These are phyloP conservation scores for Cnidoscolus chayamansa DNA, from an alignment of 441 rosid genomes.

Conservation along the genomic window DNA sequence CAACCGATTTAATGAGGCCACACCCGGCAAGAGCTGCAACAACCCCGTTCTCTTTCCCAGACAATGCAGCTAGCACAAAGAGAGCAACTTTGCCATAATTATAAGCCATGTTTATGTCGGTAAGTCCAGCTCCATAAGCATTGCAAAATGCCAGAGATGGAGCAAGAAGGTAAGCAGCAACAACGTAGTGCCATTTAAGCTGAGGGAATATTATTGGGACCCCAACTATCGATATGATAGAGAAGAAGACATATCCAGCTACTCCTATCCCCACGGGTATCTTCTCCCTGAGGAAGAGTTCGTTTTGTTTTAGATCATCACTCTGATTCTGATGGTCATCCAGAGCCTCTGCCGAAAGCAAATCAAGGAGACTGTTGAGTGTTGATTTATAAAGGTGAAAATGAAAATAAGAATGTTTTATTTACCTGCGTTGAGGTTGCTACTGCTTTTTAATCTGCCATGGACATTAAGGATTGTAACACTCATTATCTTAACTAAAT, in stretches of 20 bases:
- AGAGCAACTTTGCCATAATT: constrained; percentile 71
- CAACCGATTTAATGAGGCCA: constrained; percentile 57
- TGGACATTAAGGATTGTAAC: constrained; percentile 48
- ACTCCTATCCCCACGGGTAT: constrained; percentile 60
- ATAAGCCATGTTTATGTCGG: constrained; percentile 71
- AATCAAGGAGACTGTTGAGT: background rate
- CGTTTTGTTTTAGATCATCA: constrained; percentile 37
- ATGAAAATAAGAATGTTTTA: background rate
- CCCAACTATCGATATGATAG: constrained; percentile 41
- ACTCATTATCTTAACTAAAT: constrained; percentile 62
- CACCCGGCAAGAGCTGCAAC: constrained; percentile 65
- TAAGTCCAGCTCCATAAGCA: constrained; percentile 68
- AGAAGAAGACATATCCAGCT: constrained; percentile 42
- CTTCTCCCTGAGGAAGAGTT: constrained; percentile 50
- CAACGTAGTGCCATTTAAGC: constrained; percentile 62
- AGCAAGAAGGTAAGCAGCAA: constrained; percentile 51
- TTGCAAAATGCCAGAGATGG: constrained; percentile 71
- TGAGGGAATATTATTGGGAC: constrained; percentile 63
- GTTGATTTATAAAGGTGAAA: no score
- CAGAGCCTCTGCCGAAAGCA: constrained; percentile 12
- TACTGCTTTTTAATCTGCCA: constrained; percentile 44
- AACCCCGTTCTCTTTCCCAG: constrained; percentile 52
- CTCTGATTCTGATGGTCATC: constrained; percentile 20
- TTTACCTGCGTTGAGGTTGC: constrained; percentile 37
- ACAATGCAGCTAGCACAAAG: constrained; percentile 50